A percentile compares a stretch with the other conserved stretches of the same genome.
Evolutionary conservation across 2,329 filamentous ascomycete species (phyloP).

Genomic region (Knoxdaviesia proteae): DNA sequence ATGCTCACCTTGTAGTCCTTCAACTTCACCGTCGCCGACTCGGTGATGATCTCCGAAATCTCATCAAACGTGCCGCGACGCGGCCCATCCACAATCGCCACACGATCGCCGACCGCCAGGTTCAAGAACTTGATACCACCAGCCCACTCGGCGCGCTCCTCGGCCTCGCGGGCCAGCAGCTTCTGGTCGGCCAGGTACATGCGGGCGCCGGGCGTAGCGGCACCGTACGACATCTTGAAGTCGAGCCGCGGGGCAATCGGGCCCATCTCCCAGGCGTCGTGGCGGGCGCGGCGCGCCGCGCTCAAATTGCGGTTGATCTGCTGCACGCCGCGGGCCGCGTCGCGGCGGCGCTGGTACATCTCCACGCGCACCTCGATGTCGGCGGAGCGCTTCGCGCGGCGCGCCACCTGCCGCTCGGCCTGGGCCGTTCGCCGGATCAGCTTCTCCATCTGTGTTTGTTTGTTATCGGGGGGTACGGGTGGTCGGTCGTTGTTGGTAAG

Average conservation of each 20-base stretch:
- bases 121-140: constrained; percentile 35
- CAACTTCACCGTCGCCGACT: constrained; percentile 37
- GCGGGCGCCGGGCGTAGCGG: constrained; percentile 11
- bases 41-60: constrained; percentile 35
- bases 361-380: constrained; percentile 11
- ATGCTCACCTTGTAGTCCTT: constrained; percentile 38
- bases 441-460: constrained; percentile 38
- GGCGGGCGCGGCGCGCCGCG: constrained; percentile 28
- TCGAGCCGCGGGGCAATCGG: constrained; percentile 60
- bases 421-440: constrained; percentile 43
- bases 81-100: constrained; percentile 57
- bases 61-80: constrained; percentile 69
- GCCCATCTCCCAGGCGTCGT: constrained; percentile 62
- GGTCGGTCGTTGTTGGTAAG: too few species aligned
- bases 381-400: constrained; percentile 19
- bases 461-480: not conserved
- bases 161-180: constrained; percentile 14
- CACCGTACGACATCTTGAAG: constrained; percentile 41
- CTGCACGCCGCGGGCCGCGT: constrained; percentile 11
- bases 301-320: constrained; percentile 16
- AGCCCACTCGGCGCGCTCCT: constrained; percentile 31
- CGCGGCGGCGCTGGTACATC: constrained; percentile 10
- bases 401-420: constrained; percentile 42
- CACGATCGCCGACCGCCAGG: constrained; percentile 51
- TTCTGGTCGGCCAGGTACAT: constrained; percentile 9